Conservation (phyloP, 2,329 filamentous ascomycete genomes). For the Pseudocercospora eumusae region DNA sequence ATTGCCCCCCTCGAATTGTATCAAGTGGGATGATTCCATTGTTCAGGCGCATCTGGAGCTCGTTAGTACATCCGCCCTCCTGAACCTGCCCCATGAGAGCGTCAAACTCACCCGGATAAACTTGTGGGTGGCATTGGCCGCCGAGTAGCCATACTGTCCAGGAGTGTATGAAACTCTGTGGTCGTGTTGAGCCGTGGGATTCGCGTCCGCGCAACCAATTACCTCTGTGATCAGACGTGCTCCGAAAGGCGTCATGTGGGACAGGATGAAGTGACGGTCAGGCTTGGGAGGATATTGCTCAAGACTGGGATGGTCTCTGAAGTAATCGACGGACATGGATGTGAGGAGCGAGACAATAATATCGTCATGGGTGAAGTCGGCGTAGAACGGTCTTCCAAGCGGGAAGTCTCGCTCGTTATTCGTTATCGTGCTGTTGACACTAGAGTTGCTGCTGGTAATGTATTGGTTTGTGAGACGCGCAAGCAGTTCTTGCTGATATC, state of each 20-base stretch:
- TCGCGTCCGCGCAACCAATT: conserved; percentile 50
- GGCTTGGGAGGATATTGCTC: conserved; percentile 47
- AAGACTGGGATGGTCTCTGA: conserved; percentile 51
- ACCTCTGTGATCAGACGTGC: conserved; percentile 58
- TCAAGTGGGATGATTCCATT: conserved; percentile 52
- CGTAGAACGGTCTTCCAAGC: conserved; percentile 52
- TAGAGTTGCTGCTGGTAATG: conserved; percentile 52
- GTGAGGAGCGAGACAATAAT: conserved; percentile 54
- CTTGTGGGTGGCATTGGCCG: conserved; percentile 46
- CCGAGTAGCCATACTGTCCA: conserved; percentile 50
- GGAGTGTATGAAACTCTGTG: conserved; percentile 48
- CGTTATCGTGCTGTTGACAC: conserved; percentile 55
- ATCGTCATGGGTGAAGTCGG: conserved; percentile 58
- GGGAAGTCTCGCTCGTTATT: conserved; percentile 52
- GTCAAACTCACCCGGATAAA: conserved; percentile 44
- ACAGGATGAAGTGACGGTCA: conserved; percentile 53
- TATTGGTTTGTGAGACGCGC: conserved; percentile 52
- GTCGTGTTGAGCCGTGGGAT: conserved; percentile 45
- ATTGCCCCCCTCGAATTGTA: conserved; percentile 51
- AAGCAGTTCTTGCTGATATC: conserved; percentile 56
- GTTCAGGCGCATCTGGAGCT: conserved; percentile 48
- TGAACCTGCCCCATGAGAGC: background rate
- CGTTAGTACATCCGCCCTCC: background rate
- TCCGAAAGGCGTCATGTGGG: conserved; percentile 57
- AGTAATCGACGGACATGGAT: conserved; percentile 58